phyloP scores from a whole-genome alignment of 129 eudicot genomes.

The Lonicera japonica region DNA sequence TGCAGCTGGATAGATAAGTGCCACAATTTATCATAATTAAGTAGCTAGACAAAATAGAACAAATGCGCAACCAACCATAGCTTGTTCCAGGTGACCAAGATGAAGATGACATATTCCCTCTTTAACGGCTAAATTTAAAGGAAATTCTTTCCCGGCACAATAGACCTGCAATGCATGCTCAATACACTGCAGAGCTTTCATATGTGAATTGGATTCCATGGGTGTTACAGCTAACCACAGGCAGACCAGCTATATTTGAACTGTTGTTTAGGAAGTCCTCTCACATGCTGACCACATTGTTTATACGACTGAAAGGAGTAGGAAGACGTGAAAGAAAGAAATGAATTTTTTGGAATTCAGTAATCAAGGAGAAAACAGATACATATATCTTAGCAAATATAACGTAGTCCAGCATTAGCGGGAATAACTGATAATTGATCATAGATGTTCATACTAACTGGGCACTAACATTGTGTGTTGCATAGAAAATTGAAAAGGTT shows the following conservation, averaged over 20 bases:
- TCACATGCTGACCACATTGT: constrained; percentile 56
- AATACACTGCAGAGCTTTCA: constrained; percentile 65
- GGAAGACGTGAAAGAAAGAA: constrained; percentile 3
- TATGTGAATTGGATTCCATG: constrained; percentile 47
- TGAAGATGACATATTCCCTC: constrained; percentile 87
- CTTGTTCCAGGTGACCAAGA: constrained; percentile 68
- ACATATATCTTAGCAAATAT: not conserved
- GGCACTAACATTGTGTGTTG: no score
- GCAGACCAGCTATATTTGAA: constrained; percentile 42
- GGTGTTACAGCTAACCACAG: constrained; percentile 58
- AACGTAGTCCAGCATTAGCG: constrained; percentile 62
- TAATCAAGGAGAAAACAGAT: not conserved
- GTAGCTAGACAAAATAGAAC: constrained; percentile 1
- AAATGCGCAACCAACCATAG: constrained; percentile 49
- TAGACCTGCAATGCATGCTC: constrained; percentile 47
- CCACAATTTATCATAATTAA: not conserved
- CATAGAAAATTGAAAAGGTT: no score
- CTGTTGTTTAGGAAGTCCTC: constrained; percentile 54
- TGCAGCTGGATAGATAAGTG: no score
- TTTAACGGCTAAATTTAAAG: constrained; percentile 41
- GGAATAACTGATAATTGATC: no score
- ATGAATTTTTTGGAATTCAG: no score
- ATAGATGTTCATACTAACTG: no score
- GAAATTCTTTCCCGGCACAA: constrained; percentile 46
- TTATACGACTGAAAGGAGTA: constrained; percentile 50